Base-by-base conservation (phyloP, 2,329 filamentous ascomycete genomes). In the Cryphonectria radicalis region DNA sequence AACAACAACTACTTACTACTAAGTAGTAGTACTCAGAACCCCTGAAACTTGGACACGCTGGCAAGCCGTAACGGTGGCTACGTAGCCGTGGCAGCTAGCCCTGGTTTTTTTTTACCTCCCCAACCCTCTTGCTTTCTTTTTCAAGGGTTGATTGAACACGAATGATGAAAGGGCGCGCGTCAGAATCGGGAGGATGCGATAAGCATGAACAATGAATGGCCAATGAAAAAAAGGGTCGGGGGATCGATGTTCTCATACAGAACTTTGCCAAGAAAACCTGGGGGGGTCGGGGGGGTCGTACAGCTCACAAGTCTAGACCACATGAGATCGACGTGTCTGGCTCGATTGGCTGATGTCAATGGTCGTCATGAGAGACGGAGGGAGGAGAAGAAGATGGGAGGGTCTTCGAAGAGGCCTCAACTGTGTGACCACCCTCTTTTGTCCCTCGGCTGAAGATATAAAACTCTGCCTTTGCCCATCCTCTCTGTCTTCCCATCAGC, bases 281-380 rank as follows among this genome's bases (percentile, higher is more conserved):
- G 46, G 46, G 46, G 22, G 43, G 17, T 28, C 28, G 6, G 28
- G 28, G 28, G 28, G 28, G 32, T 32, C n/a, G 46, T 22, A 50
- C 46, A 50, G 22, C 46, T 50, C 46, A 50, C 46, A 22, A 22
- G 46, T 50, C 46, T 50, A 22, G 46, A 50, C 32, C 32, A 50
- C 46, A 22, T 50, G 46, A 11, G 46, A 50, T 50, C 46, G 46
- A 50, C 46, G 46, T n/a, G 46, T n/a, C 17, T 50, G 46, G 46
- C 46, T 63, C 7, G 11, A 40, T 28, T 46, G 62, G 40, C 62
- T 64, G 62, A 64, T 64, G 62, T 64, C 62, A 64, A 40, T 22
- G 62, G 22, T 63, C 59, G 28, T 40, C 59, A 37, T 63, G 64
- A 50, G 46, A 40, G 37, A 2, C 28, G 28, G 28, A 28, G 28